Evolutionary conservation across 2,329 filamentous ascomycete genomes (phyloP).

Genomic region (Aspergillus awamori): DNA sequence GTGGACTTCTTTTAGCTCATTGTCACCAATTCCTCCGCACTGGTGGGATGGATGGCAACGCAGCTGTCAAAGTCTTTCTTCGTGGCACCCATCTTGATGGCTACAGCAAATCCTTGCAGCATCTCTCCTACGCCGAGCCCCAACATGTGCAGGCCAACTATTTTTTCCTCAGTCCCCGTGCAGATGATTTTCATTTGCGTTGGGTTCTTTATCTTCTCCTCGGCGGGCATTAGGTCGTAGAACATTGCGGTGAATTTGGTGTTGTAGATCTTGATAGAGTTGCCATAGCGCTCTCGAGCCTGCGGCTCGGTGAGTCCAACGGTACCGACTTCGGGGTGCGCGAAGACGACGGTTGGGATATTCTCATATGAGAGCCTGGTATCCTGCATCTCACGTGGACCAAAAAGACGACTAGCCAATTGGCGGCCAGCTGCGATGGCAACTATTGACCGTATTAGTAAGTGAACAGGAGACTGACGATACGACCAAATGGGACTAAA

Average conservation of each 20-base stretch:
- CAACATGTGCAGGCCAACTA: slow-evolving; percentile 56
- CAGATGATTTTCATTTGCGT: slow-evolving; percentile 57
- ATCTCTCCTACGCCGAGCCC: slow-evolving; percentile 61
- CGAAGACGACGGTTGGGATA: slow-evolving; percentile 57
- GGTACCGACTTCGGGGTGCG: slow-evolving; percentile 55
- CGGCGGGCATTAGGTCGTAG: slow-evolving; percentile 49
- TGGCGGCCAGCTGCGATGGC: slow-evolving; percentile 56
- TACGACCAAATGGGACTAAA: not conserved
- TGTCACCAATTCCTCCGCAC: slow-evolving; percentile 71
- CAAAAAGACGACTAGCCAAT: slow-evolving; percentile 55
- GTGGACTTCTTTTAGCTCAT: slow-evolving; percentile 58
- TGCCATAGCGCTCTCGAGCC: slow-evolving; percentile 51
- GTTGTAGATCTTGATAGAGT: slow-evolving; percentile 54
- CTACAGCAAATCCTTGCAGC: slow-evolving; percentile 75
- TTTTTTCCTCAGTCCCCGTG: slow-evolving; percentile 52
- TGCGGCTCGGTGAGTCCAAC: slow-evolving; percentile 55
- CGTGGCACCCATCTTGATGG: slow-evolving; percentile 77
- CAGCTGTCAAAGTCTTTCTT: slow-evolving; percentile 76
- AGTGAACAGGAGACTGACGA: too few species aligned
- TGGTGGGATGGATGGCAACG: slow-evolving; percentile 76
- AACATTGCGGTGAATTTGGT: slow-evolving; percentile 55
- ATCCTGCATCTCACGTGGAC: slow-evolving; percentile 47
- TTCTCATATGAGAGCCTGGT: slow-evolving; percentile 52
- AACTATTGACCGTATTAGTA: slow-evolving; percentile 37
- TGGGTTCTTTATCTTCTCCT: slow-evolving; percentile 54